A percentile compares a stretch with the other conserved stretches of the same genome.
Evolutionary conservation across 176 grass and related monocot species (phyloP).

Genomic region (Ensete glaucum): DNA sequence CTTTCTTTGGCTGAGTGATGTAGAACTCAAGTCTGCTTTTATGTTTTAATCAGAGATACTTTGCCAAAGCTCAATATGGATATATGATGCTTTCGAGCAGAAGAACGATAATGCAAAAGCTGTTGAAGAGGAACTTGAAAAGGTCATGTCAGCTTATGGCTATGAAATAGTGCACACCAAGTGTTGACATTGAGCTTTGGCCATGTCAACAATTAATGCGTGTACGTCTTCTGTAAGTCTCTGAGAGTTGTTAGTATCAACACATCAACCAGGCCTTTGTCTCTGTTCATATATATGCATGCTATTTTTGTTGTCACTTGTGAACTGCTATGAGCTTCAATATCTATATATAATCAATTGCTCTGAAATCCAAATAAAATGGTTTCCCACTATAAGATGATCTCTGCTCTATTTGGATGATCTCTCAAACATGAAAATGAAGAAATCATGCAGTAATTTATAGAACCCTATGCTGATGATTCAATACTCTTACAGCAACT

Average conservation of each 20-base stretch:
- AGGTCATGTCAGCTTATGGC: slow-evolving; percentile 18
- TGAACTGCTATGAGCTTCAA: too few species aligned
- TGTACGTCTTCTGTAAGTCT: background rate
- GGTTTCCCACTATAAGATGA: too few species aligned
- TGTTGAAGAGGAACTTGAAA: slow-evolving; percentile 11
- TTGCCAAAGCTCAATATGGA: slow-evolving; percentile 14
- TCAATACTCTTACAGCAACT: too few species aligned
- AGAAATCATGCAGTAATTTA: too few species aligned
- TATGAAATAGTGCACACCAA: slow-evolving; percentile 18
- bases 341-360: too few species aligned
- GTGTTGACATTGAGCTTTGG: slow-evolving; percentile 12
- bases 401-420: too few species aligned
- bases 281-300: too few species aligned
- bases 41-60: slow-evolving; percentile 9
- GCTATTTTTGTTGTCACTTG: too few species aligned
- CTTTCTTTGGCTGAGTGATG: background rate
- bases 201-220: slow-evolving; percentile 19
- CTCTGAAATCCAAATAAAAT: too few species aligned
- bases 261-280: too few species aligned
- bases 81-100: slow-evolving; percentile 10
- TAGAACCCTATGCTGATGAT: too few species aligned
- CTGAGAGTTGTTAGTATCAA: background rate
- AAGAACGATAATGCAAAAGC: slow-evolving; percentile 15
- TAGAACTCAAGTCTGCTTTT: background rate
- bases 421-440: too few species aligned